Evolutionary conservation across 805 yeast genomes (phyloP), one percentile per base, ranked within the genome.

Genomic region (Priceomyces haplophilus): DNA sequence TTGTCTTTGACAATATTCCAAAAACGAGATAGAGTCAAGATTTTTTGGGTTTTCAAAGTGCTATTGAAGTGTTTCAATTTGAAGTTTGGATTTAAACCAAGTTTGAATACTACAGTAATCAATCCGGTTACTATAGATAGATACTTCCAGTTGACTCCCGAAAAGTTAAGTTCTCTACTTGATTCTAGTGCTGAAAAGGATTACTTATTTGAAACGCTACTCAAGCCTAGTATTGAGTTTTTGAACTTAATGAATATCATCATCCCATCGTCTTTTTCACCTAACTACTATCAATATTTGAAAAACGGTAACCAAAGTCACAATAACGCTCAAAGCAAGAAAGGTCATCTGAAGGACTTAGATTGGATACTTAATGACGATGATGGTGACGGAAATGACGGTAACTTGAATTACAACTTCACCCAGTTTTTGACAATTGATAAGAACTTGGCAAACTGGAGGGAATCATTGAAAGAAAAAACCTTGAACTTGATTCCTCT

Each of bases 311-410:
- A 48, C 27, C 55, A 53, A 13, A 52, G 58, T n/a, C 50, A 54
- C 12, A 47, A 51, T 4, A 50, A 53, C 34, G 45, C 43, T 11
- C 52, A 53, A 18, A 51, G 49, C n/a, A 47, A 46, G 17, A 37
- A 38, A 20, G 34, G 45, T 12, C 56, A 58, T 33, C 57, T 58
- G 13, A 53, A 53, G 30, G 58, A 51, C 30, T 55, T 70, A 21
- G 75, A 70, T 45, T 68, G 73, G 72, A 68, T 70, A 18, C 55
- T 69, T 35, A 69, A 69, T 44, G 73, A 71, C 45, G 73, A 69
- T 47, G 76, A 69, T 47, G 76, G 76, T 17, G 76, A 70, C 47
- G 75, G 76, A 5, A 70, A 69, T 45, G 76, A 70, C 49, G 76
- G 76, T 3, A 70, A 71, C 42, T 61, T 71, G 47, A 71, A 71